Percentiles rank a stretch among this genome's conserved stretches.
Evolutionary conservation across 805 yeast genomes (phyloP).

Genomic region (Saccharomycopsis fodiens): DNA sequence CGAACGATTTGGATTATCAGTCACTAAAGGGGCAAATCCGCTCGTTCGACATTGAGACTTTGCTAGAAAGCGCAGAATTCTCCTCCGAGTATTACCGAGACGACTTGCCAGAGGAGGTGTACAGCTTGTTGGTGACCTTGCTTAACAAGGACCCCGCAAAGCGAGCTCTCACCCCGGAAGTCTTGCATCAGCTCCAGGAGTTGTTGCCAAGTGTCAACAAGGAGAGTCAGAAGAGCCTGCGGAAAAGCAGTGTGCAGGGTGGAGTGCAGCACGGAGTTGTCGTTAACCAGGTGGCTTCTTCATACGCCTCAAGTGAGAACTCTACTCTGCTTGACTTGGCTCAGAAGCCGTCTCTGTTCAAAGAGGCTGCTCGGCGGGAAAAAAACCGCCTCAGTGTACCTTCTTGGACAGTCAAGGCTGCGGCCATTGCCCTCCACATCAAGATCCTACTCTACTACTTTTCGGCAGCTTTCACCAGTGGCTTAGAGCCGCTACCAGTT

Average conservation of each 20-base stretch:
- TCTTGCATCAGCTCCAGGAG: constrained; percentile 5
- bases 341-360: no score
- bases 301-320: no score
- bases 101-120: constrained; percentile 27
- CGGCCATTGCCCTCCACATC: not conserved
- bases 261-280: no score
- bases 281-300: no score
- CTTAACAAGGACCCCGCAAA: constrained; percentile 29
- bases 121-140: constrained; percentile 33
- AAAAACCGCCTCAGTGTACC: no score
- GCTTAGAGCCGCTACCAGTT: no score
- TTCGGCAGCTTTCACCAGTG: no score
- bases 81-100: constrained; percentile 23
- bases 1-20: constrained; percentile 25
- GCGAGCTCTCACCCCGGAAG: constrained; percentile 30
- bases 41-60: constrained; percentile 24
- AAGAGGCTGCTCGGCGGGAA: no score
- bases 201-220: not conserved
- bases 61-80: constrained; percentile 18
- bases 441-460: not conserved
- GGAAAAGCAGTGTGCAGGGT: no score
- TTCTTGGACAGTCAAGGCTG: no score
- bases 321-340: no score
- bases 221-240: not conserved
- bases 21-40: constrained; percentile 31